Evolutionary conservation across 805 yeast genomes (phyloP), one percentile per base, ranked within the genome.

Genomic region (Jamesozyma rosinii): DNA sequence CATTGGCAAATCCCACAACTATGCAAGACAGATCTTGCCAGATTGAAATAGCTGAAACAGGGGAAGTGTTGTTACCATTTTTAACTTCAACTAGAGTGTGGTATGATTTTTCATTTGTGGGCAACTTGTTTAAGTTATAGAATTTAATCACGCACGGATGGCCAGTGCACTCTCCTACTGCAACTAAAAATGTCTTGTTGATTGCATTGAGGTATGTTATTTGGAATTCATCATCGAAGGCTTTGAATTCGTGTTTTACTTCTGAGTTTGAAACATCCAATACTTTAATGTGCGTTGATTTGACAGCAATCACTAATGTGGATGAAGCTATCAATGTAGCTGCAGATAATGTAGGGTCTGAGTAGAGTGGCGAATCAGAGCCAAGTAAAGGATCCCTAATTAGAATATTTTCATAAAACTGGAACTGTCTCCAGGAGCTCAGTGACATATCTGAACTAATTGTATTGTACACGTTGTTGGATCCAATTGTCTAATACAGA

Each of bases 371-470:
- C 4, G 71, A 67, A 3, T 69, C 70, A 0, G 81, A 68, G 5
- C 81, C 80, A 44, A 75, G 71, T 46, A 75, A 68, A 4, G 97
- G 97, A 57, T 92, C 98, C 47, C 79, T 67, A 17, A 92, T 82
- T 5, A 96, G 96, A 0, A 79, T 72, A 31, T 76, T 72, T 42
- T 87, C 95, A 60, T 83, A 88, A 62, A 90, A 83, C 47, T 85
- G 86, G 63, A 90, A 84, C 56, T 84, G 95, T 46, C 90, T 70
- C 89, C 89, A 83, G 6, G 68, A 55, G 15, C 49, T 44, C 10
- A 54, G 37, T 18, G 62, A 50, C 61, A 57, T 55, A 4, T 9
- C 14, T 14, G 11, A n/a, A n/a, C n/a, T n/a, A n/a, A n/a, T n/a
- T n/a, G n/a, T n/a, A n/a, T n/a, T n/a, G n/a, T n/a, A n/a, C n/a